Base-by-base conservation (phyloP, 352 stramenopile genomes). In the Phytopythium oedochilum region DNA sequence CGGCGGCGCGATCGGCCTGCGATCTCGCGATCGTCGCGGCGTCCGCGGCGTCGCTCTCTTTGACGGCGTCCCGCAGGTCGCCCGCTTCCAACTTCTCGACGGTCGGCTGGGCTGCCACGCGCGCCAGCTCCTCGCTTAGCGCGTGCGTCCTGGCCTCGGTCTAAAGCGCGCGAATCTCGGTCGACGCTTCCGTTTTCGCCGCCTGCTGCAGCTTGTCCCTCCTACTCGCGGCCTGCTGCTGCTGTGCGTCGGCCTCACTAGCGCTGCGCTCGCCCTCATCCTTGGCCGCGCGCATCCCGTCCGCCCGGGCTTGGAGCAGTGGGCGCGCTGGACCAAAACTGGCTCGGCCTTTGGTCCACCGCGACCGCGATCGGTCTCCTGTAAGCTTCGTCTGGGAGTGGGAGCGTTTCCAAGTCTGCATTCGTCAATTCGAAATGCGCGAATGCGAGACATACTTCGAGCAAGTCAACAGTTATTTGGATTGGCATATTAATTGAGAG, bases 51-150 rank as follows among this genome's bases (percentile, higher is more conserved):
- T 36, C 32, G 32, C 32, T 68, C 57, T 11, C 61, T 53, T 3
- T 81, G 11, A 75, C 63, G 10, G 57, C 63, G n/a, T 86, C 80
- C 38, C 64, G 66, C 32, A 57, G 54, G 22, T 71, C 71, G 1
- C 79, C 73, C 31, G 77, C 58, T 32, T 90, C 77, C n/a, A 75
- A 66, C 0, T 66, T 71, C 29, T 85, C 83, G 1, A 71, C 55
- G 34, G 75, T 68, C 17, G 87, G 57, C 23, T 76, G 47, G 83
- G 32, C 32, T n/a, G 32, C 2, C 32, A 2, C 73, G 53, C 86
- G 85, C n/a, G 74, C 55, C 20, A 90, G 68, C 51, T 88, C 80
- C 26, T 84, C 77, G 5, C 40, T 60, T 18, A 86, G 69, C 1
- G 54, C 53, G 29, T 70, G 57, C 15, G 78, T 51, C 25, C 73